These are phyloP conservation scores for slime mould (Dictyostelium discoideum) DNA, from an alignment of 78 protist genomes.

Conservation along the genomic window dicty_2.7 NC_007088.5:6972001-6972500, in stretches of 20 bases:
- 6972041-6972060: background rate
- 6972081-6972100: conserved; percentile 58
- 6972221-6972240: background rate
- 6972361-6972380: background rate
- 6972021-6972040: conserved; percentile 35
- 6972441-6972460: background rate
- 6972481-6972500: background rate
- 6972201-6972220: background rate
- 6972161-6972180: conserved; percentile 17
- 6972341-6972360: background rate
- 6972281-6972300: conserved; percentile 12
- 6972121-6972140: conserved; percentile 5
- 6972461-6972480: background rate
- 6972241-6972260: background rate
- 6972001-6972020: conserved; percentile 49
- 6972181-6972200: background rate
- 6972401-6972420: conserved; percentile 22
- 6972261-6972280: background rate
- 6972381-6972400: conserved; percentile 57
- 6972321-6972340: background rate
- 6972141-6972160: background rate
- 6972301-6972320: background rate
- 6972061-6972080: conserved; percentile 47
- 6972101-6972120: conserved; percentile 34
- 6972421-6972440: conserved; percentile 14